Evolutionary conservation across 1,284 basidiomycete genomes (phyloP).

Genomic region (Pseudozyma thailandica): DNA sequence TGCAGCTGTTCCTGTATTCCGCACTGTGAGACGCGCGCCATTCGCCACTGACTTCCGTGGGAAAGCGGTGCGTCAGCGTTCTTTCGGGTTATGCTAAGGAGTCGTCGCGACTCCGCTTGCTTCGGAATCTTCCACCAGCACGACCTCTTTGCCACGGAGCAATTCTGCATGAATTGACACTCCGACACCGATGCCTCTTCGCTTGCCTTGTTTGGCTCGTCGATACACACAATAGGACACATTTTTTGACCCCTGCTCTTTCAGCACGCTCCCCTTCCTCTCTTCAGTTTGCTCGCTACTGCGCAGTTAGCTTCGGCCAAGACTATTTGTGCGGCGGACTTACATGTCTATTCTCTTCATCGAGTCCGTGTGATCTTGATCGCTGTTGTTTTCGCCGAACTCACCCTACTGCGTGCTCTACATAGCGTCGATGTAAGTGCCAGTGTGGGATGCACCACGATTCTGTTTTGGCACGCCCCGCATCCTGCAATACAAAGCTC

Average conservation of each 20-base stretch:
- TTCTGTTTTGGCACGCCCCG: no score
- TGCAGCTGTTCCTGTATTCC: constrained; percentile 6
- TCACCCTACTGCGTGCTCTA: no score
- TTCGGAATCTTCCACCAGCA: neutral
- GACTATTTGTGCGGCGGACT: constrained; percentile 18
- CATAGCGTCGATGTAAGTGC: no score
- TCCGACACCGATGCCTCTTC: constrained; percentile 22
- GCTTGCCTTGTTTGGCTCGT: constrained; percentile 7
- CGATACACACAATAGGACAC: neutral
- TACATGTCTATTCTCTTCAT: no score
- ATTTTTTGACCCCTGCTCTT: constrained; percentile 11
- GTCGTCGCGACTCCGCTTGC: constrained; percentile 14
- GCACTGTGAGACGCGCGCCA: neutral
- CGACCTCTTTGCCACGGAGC: neutral
- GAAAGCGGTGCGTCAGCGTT: neutral
- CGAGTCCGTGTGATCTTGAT: no score
- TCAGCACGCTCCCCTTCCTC: constrained; percentile 3
- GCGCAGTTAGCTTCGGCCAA: neutral
- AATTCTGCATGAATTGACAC: constrained; percentile 10
- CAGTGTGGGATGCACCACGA: no score
- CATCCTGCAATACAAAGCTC: no score
- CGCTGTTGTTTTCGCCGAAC: no score
- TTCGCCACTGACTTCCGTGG: no score
- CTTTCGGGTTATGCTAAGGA: neutral
- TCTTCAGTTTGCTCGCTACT: neutral